These are phyloP conservation scores for Phytopythium boreale DNA, from an alignment of 352 stramenopile genomes.

Conservation along the genomic window DNA sequence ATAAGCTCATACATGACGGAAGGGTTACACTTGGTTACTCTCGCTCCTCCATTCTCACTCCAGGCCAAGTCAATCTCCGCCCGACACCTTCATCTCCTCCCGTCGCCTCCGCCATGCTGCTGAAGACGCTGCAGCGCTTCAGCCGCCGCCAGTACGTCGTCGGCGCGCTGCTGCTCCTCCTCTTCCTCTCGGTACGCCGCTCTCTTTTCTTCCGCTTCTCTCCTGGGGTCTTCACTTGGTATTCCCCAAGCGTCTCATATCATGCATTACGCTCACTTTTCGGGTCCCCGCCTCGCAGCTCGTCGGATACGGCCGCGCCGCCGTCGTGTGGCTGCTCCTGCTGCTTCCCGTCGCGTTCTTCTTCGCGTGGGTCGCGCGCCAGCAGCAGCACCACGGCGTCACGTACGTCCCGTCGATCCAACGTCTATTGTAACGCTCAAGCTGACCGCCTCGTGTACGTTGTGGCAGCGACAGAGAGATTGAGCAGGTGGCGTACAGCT, in stretches of 20 bases:
- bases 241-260: background rate
- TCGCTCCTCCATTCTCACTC: too few relatives aligned
- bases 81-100: background rate
- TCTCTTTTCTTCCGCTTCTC: background rate
- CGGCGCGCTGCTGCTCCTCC: conserved; percentile 9
- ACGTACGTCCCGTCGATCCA: conserved; percentile 26
- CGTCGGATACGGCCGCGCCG: conserved; percentile 17
- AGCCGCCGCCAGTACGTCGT: conserved; percentile 20
- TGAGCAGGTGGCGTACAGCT: conserved; percentile 52
- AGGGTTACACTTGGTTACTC: too few relatives aligned
- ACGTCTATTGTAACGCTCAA: background rate
- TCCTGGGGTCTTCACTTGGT: conserved; percentile 1
- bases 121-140: conserved; percentile 28
- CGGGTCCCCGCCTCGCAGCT: conserved; percentile 18
- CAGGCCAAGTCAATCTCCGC: too few relatives aligned
- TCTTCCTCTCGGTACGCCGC: conserved; percentile 24
- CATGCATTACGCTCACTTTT: too few relatives aligned
- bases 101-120: conserved; percentile 14
- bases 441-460: background rate
- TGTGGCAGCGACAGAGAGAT: conserved; percentile 52
- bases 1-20: too few relatives aligned
- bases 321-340: conserved; percentile 27
- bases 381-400: conserved; percentile 46
- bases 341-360: conserved; percentile 31
- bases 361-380: conserved; percentile 29